These are phyloP conservation scores for Lasiosphaeriaceae sp. DNA, from an alignment of 495 filamentous ascomycete species.

Conservation along the genomic window DNA sequence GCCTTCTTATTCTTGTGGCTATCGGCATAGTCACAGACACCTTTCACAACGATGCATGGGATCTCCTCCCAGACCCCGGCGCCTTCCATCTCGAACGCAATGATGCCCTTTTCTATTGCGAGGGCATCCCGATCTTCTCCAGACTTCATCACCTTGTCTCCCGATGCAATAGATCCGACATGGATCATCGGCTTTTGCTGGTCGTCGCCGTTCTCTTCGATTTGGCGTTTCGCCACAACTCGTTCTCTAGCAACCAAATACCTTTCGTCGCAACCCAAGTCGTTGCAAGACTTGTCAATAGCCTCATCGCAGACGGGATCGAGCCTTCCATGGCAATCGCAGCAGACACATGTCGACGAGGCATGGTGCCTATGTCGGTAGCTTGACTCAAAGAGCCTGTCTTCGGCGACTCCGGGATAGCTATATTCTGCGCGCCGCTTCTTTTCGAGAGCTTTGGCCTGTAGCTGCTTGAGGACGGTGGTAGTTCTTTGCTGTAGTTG, in stretches of 20 bases:
- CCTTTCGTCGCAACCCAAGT: constrained; percentile 12
- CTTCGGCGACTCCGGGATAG: constrained; percentile 22
- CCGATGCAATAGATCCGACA: no score
- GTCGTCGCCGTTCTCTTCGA: not conserved
- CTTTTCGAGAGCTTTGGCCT: not conserved
- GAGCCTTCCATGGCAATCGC: no score
- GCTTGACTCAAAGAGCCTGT: constrained; percentile 23
- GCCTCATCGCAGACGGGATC: constrained; percentile 6
- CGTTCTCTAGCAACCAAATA: constrained; percentile 10
- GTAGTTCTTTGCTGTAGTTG: constrained; percentile 16
- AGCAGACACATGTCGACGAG: not conserved
- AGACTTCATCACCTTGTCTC: no score
- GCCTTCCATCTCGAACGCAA: no score
- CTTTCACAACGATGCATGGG: no score
- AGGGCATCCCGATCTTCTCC: no score
- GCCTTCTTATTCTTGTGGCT: no score
- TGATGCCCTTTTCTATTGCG: no score
- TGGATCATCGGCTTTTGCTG: constrained; percentile 12
- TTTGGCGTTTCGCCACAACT: not conserved
- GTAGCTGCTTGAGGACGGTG: constrained; percentile 12
- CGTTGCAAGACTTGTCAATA: constrained; percentile 4
- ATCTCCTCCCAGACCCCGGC: no score
- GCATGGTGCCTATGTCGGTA: constrained; percentile 31
- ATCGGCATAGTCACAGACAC: no score
- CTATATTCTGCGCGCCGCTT: constrained; percentile 8